Evolutionary conservation across 2,329 filamentous ascomycete species (phyloP), one percentile per base, ranked within the genome.

Genomic region (Colletotrichum higginsianum): DNA sequence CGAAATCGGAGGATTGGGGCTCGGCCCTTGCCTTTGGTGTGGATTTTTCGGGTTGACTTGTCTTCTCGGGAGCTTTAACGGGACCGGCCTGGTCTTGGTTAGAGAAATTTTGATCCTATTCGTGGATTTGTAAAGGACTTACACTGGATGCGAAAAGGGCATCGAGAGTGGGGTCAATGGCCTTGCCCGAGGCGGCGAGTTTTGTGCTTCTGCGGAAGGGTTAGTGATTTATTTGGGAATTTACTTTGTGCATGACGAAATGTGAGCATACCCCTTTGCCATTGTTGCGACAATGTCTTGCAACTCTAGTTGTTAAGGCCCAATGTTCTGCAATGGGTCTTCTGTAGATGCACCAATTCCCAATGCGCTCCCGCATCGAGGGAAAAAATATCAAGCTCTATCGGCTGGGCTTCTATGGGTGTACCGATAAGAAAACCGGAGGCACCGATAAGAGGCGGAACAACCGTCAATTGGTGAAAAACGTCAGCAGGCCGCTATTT

Each of bases 111-210:
- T 46, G 50, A 21, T 40, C 60, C 40, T 56, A 62, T 58, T 62
- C 40, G 35, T 23, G n/a, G 3, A 15, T 23, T 55, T 30, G 16
- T 21, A 16, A 40, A 21, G 56, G 71, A 87, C 91, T 84, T 87
- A 94, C 92, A 85, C 93, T 94, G 68, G 87, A 85, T 68, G 91
- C 87, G 82, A 95, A 95, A 49, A 95, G 86, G 73, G 91, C 90
- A 77, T 91, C 87, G 75, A 95, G 85, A 67, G 86, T 84, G 79
- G 92, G 91, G 84, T 95, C 92, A 72, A 94, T 85, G 71, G 86
- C 85, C 80, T 88, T 88, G 67, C 84, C 82, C 46, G 86, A 82
- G 73, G 84, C 85, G 62, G 80, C 75, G 72, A 89, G 76, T 67
- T 77, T 61, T 69, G 47, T 55, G 35, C 62, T 71, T 40, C 44